These are phyloP conservation scores for Leccinum uliginosum DNA, from an alignment of 768 basidiomycete genomes.

Conservation along the genomic window DNA sequence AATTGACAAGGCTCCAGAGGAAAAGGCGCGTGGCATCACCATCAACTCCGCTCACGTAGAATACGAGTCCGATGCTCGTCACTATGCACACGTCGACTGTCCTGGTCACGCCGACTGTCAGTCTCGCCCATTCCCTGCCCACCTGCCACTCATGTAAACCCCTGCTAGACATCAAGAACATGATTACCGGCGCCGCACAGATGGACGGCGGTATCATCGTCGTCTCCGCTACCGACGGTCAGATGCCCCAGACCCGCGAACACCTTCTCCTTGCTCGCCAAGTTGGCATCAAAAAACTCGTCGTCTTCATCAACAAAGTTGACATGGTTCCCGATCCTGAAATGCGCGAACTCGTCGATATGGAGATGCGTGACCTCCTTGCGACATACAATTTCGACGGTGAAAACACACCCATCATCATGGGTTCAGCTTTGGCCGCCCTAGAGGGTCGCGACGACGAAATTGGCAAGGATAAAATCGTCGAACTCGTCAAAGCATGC, in stretches of 20 bases:
- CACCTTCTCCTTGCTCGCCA: constrained; percentile 96
- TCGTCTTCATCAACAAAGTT: constrained; percentile 99
- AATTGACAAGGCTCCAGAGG: constrained; percentile 99
- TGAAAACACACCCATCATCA: constrained; percentile 95
- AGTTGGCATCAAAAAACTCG: constrained; percentile 94
- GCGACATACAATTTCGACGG: constrained; percentile 93
- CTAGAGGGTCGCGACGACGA: constrained; percentile 81
- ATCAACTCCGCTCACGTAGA: constrained; percentile 99
- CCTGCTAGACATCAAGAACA: constrained; percentile 84
- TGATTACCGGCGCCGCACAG: constrained; percentile 98
- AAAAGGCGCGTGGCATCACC: constrained; percentile 99
- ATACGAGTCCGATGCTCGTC: constrained; percentile 85
- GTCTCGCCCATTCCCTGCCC: constrained; percentile 22
- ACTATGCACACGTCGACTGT: constrained; percentile 98
- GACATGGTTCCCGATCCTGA: constrained; percentile 95
- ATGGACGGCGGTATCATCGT: constrained; percentile 97
- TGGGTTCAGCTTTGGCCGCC: constrained; percentile 95
- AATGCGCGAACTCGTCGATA: constrained; percentile 98
- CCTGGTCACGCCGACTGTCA: constrained; percentile 93
- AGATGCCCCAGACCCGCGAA: constrained; percentile 99
- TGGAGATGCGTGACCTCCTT: constrained; percentile 99
- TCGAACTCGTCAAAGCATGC: constrained; percentile 79
- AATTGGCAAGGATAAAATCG: constrained; percentile 75
- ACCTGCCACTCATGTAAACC: constrained; percentile 2
- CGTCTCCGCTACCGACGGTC: constrained; percentile 97